Base-by-base conservation (phyloP, 1,284 basidiomycete genomes). In the Austropuccinia psidii region DNA sequence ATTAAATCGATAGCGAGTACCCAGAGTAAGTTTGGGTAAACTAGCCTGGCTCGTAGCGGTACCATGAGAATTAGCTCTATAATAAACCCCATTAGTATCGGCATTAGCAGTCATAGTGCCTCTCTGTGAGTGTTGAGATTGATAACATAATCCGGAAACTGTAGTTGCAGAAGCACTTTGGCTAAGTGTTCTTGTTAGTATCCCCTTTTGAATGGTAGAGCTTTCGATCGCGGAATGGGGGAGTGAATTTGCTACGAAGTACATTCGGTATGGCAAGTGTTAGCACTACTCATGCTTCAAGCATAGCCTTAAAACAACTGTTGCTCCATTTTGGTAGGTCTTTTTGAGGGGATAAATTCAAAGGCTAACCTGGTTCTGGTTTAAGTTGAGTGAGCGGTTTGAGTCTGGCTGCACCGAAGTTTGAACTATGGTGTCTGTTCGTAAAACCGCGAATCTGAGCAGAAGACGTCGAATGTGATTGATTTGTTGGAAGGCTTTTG, bases 381-480 rank as follows among this genome's bases (percentile, higher is more conserved):
- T 39, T 54, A 15, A 72, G 58, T 72, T 62, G 69, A 29, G 69
- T 72, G 5, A 72, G 45, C 19, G 69, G 69, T 54, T 61, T 72
- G 21, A 72, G 47, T 49, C 60, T 72, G 15, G 43, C 45, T 21
- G 27, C 27, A 7, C 41, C 69, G 54, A 72, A 72, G 21, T 58
- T 62, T 11, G 41, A 49, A 41, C 55, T 35, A 17, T 29, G 27
- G 27, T 27, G 69, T 15, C 49, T 60, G 11, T 21, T 29, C n/a
- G n/a, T n/a, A n/a, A n/a, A n/a, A n/a, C n/a, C n/a, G n/a, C n/a
- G n/a, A n/a, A n/a, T n/a, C n/a, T n/a, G n/a, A n/a, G n/a, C n/a
- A n/a, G n/a, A n/a, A n/a, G n/a, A n/a, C n/a, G n/a, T n/a, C n/a
- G n/a, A n/a, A n/a, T n/a, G n/a, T n/a, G n/a, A n/a, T n/a, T n/a